Percentiles rank a stretch among this genome's conserved stretches.
Evolutionary conservation across 2,329 filamentous ascomycete species (phyloP).

Genomic region (Lachnellula subtilissima): DNA sequence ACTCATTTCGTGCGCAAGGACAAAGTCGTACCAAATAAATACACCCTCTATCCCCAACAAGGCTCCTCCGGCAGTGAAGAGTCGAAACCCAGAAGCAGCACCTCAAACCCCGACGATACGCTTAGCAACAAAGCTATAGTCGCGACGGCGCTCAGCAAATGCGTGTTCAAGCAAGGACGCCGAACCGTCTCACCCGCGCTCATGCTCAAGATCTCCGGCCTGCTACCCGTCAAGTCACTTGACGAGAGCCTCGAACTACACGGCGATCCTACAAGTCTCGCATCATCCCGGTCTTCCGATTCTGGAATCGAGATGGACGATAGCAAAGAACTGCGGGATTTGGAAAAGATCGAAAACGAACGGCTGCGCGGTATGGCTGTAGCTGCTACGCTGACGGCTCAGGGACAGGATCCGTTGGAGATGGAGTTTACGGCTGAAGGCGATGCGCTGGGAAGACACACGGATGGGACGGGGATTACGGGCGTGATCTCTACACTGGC

Average conservation of each 20-base stretch:
- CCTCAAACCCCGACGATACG: conserved; percentile 1
- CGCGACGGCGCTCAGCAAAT: conserved; percentile 52
- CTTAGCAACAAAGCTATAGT: conserved; percentile 15
- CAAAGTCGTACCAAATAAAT: conserved; percentile 32
- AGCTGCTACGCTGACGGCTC: conserved; percentile 11
- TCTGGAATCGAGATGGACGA: conserved; percentile 17
- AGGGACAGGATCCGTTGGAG: conserved; percentile 23
- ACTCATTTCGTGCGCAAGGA: conserved; percentile 45
- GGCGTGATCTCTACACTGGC: conserved; percentile 34
- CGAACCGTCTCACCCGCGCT: conserved; percentile 62
- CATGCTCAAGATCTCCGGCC: conserved; percentile 53
- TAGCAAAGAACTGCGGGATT: conserved; percentile 5
- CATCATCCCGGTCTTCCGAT: conserved; percentile 15
- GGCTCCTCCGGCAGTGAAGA: conserved; percentile 2
- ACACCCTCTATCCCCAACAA: conserved; percentile 33
- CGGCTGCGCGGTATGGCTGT: conserved; percentile 20
- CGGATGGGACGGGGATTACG: conserved; percentile 33
- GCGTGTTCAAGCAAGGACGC: conserved; percentile 56
- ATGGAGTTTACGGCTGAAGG: conserved; percentile 20
- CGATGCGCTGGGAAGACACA: conserved; percentile 34
- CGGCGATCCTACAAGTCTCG: neutral
- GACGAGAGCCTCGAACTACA: neutral
- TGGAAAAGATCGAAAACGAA: conserved; percentile 18
- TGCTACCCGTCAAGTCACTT: conserved; percentile 45
- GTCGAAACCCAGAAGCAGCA: conserved; percentile 1